Evolutionary conservation across 176 grass and related monocot genomes (phyloP), one percentile per base, ranked within the genome.

Genomic region (Melocanna baccifera): DNA sequence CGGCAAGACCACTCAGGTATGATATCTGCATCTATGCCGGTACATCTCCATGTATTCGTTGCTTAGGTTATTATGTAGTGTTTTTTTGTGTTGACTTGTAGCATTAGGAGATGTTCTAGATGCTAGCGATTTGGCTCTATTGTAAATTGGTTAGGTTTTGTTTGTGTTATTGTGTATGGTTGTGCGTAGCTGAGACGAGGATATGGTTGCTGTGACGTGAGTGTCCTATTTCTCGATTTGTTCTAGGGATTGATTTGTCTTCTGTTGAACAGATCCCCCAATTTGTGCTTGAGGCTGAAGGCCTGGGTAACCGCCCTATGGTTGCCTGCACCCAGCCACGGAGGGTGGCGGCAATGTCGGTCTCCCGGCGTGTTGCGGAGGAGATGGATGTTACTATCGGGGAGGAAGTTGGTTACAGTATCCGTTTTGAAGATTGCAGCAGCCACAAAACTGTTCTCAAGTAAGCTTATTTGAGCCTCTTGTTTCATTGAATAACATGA

Each of bases 331-430:
- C 96, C 22, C 93, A 99, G 62, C 96, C 93, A 0, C 84, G 91
- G 12, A 94, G 96, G 81, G 93, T 99, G 2, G 93, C 96, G 13
- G 93, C 96, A 62, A 99, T 96, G 96, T 96, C 96, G 6, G 96
- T 99, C 72, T 99, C 96, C 4, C 87, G 96, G 13, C 91, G 93
- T 87, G 96, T 99, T 67, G 96, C 96, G 1, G 96, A 99, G 82
- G 96, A 99, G 79, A 99, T 96, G 96, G 93, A 99, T 90, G 93
- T 99, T 69, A 90, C 93, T 51, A 94, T 94, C 16, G 96, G 96
- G 51, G 96, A 99, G 77, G 96, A 96, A 89, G 96, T 99, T 58
- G 96, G 93, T 84, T 99, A 99, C 86, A 99, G 89, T 64, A 99
- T 99, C 30, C 91, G 93, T 50, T 99, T 99, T 76, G 96, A 99